Conservation (phyloP, 768 basidiomycete genomes). For the Boletus vinaceobasis region DNA sequence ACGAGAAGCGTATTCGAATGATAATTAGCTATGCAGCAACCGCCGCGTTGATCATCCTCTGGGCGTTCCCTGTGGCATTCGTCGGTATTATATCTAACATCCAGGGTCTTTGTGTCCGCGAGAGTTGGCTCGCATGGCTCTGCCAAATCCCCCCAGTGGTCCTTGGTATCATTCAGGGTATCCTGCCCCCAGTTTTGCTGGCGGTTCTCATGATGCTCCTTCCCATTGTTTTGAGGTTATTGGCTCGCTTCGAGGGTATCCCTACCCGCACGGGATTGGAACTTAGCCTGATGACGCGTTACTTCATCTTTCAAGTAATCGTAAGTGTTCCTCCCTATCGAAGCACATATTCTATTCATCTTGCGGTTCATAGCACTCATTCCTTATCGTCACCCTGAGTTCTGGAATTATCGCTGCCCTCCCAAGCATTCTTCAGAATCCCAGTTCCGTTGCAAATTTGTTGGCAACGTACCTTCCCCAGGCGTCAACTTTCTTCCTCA, state of each 20-base stretch:
- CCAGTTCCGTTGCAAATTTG: constrained; percentile 61
- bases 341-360: not conserved
- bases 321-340: constrained; percentile 44
- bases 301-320: constrained; percentile 87
- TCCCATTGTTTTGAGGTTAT: constrained; percentile 74
- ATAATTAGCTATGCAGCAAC: constrained; percentile 73
- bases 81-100: constrained; percentile 87
- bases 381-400: constrained; percentile 83
- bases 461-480: constrained; percentile 78
- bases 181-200: constrained; percentile 82
- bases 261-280: constrained; percentile 82
- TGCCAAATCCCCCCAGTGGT: constrained; percentile 62
- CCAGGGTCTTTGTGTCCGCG: constrained; percentile 57
- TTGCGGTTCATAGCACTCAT: constrained; percentile 65
- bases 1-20: constrained; percentile 69
- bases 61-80: constrained; percentile 86
- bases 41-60: constrained; percentile 76
- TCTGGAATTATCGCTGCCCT: constrained; percentile 81
- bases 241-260: constrained; percentile 87
- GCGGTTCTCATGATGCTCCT: constrained; percentile 91
- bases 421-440: constrained; percentile 59
- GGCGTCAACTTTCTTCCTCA: constrained; percentile 89
- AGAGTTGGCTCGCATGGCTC: constrained; percentile 80
- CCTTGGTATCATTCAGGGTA: constrained; percentile 84
- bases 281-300: constrained; percentile 87